Evolutionary conservation across 148 eudicot species (phyloP), one percentile per base, ranked within the genome.

Genomic region (Rhododendron henanense): DNA sequence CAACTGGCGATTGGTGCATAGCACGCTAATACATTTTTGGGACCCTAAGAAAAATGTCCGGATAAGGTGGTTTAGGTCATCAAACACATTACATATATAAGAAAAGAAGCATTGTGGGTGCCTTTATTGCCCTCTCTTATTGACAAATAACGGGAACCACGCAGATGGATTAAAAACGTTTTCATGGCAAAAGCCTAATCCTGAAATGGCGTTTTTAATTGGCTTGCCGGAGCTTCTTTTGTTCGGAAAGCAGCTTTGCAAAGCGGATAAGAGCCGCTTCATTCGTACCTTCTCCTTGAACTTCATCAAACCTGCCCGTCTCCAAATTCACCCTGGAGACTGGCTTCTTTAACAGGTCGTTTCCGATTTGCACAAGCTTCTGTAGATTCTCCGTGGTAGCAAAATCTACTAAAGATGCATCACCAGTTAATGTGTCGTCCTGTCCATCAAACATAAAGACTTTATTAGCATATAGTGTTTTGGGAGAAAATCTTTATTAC

Each of bases 301-400:
- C 88, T n/a, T 84, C 84, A 53, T 88, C 87, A 16, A 45, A 87
- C 71, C 81, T 53, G 14, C 98, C 98, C 13, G 96, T 94, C 65
- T 91, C 96, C 15, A 90, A 47, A 59, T 96, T 88, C 21, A 94
- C 88, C 67, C 90, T 84, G 9, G 94, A 84, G 19, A 91, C 89
- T 13, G 90, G 92, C 89, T 92, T 90, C 82, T 90, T 78, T 23
- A 96, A 85, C 71, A 94, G 84, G 0, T 84, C 84, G 15, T 93
- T 82, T 8, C 93, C 98, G 15, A 91, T 90, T 55, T 91, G 82
- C 53, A 91, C 91, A 1, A 96, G 93, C 28, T 83, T 84, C 28
- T 87, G 87, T 88, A 96, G 79, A 71, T 93, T 96, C 81, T 93
- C 90, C 14, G 78, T 55, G 3, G 98, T 93, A 18, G 96, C 82